Conservation (phyloP, 805 yeast genomes). For the Gaillardinia entomophila region DNA sequence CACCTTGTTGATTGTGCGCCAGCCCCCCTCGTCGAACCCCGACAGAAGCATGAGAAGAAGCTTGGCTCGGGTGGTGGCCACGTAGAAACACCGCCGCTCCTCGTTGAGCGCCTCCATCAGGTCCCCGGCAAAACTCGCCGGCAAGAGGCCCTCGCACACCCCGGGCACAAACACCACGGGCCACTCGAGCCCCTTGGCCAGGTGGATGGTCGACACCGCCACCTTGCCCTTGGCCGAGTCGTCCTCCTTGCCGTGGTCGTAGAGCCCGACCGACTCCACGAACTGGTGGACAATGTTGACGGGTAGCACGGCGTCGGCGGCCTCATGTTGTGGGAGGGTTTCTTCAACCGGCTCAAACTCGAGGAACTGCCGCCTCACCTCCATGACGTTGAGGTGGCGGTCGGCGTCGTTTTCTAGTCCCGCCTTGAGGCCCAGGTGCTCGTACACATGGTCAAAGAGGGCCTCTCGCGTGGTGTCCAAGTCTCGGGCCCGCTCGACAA, state of each 20-base stretch:
- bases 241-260: constrained; percentile 20
- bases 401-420: constrained; percentile 24
- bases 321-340: constrained; percentile 5
- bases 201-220: constrained; percentile 77
- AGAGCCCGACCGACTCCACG: constrained; percentile 28
- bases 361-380: constrained; percentile 30
- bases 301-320: constrained; percentile 6
- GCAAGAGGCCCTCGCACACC: constrained; percentile 59
- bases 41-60: background rate
- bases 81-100: constrained; percentile 81
- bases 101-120: constrained; percentile 45
- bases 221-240: constrained; percentile 16
- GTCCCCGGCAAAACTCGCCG: constrained; percentile 46
- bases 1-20: background rate
- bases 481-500: too few species aligned
- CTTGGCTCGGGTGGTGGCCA: constrained; percentile 83
- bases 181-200: constrained; percentile 95
- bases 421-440: constrained; percentile 20
- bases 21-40: background rate
- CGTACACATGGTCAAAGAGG: constrained; percentile 20
- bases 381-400: constrained; percentile 30
- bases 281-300: constrained; percentile 17
- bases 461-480: constrained; percentile 18
- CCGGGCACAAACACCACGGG: constrained; percentile 83
- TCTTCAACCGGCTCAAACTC: constrained; percentile 30